These are phyloP conservation scores for Ramaria rubella DNA, from an alignment of 768 basidiomycete genomes.

Conservation along the genomic window DNA sequence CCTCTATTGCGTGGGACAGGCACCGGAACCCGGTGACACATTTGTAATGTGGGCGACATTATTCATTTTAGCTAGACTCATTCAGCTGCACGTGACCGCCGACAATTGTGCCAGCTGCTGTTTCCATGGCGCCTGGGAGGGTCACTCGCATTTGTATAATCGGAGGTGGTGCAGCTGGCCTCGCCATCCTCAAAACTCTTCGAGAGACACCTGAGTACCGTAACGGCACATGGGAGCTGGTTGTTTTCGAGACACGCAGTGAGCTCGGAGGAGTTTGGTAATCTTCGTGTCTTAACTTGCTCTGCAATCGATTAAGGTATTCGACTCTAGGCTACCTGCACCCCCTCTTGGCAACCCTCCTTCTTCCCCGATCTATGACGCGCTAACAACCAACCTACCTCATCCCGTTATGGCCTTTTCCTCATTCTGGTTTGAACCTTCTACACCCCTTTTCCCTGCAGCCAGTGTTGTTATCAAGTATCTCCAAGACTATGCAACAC, in stretches of 20 bases:
- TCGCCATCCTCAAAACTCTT: conserved; percentile 62
- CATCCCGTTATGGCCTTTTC: conserved; percentile 71
- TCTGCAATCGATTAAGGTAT: conserved; percentile 15
- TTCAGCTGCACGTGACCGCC: too few relatives aligned
- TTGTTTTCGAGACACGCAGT: conserved; percentile 57
- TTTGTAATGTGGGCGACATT: too few relatives aligned
- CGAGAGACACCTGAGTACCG: conserved; percentile 52
- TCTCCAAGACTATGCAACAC: conserved; percentile 55
- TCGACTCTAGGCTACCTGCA: conserved; percentile 44
- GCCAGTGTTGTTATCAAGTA: conserved; percentile 62
- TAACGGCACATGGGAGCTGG: conserved; percentile 53
- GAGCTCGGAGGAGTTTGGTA: conserved; percentile 77
- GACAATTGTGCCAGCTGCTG: too few relatives aligned
- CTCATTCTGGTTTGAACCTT: conserved; percentile 60
- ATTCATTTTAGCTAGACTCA: too few relatives aligned
- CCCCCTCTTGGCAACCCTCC: conserved; percentile 46
- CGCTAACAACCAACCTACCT: conserved; percentile 75
- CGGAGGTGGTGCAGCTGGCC: conserved; percentile 71
- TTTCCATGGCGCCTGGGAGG: not conserved
- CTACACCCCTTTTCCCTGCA: conserved; percentile 61
- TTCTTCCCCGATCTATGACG: conserved; percentile 67
- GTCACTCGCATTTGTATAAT: conserved; percentile 33
- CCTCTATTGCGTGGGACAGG: too few relatives aligned
- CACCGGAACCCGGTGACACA: too few relatives aligned
- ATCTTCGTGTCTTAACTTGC: conserved; percentile 15